A percentile compares a stretch with the other conserved stretches of the same genome.
Conservation (phyloP, 148 eudicot genomes). For the Silene uniflora region DNA sequence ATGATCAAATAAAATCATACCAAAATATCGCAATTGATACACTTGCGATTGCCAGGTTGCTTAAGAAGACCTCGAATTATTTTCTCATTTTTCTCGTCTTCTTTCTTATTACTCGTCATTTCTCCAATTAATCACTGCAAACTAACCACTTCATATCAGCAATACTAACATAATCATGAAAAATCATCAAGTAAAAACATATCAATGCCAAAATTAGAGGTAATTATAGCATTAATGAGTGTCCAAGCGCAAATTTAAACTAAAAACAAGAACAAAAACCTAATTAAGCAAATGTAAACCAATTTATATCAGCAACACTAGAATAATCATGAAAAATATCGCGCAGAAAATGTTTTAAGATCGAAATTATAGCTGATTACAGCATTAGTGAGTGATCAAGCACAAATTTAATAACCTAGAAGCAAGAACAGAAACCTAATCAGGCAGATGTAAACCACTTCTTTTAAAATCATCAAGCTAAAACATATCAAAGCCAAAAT, state of each 20-base stretch:
- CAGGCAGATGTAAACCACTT: conserved; percentile 8
- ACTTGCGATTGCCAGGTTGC: conserved; percentile 62
- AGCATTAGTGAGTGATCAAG: conserved; percentile 2
- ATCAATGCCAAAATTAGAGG: neutral
- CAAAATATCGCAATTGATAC: conserved; percentile 71
- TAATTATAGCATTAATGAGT: neutral
- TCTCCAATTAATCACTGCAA: conserved; percentile 27
- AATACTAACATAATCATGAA: neutral
- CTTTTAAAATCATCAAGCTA: too few relatives aligned
- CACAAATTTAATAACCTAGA: neutral
- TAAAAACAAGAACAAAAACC: conserved; percentile 1
- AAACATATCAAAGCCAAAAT: too few relatives aligned
- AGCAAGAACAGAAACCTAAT: conserved; percentile 8
- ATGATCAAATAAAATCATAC: conserved; percentile 24
- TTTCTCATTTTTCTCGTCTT: conserved; percentile 70
- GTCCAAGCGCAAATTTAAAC: neutral
- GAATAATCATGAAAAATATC: neutral
- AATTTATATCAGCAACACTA: neutral
- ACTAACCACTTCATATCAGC: neutral
- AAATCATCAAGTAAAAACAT: conserved; percentile 13
- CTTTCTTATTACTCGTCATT: conserved; percentile 71
- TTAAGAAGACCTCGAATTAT: conserved; percentile 67
- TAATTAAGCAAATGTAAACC: neutral
- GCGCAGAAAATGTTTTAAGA: neutral
- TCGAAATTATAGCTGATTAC: neutral